Conservation (phyloP, 148 eudicot genomes). For the Chenopodium formosanum region DNA sequence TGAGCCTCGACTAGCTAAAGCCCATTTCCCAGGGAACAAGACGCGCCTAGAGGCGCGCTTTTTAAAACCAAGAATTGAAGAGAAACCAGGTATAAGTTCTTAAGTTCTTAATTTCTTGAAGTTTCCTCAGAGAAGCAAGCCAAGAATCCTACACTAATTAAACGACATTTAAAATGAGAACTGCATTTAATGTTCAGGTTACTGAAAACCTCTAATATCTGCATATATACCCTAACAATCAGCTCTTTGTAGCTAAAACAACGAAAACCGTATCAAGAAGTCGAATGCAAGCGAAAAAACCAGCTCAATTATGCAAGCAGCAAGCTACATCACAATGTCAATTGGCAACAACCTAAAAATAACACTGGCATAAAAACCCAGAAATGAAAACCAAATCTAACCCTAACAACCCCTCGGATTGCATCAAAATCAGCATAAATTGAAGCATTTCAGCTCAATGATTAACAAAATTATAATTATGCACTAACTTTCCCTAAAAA, state of each 20-base stretch:
- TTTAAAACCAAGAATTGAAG: no score
- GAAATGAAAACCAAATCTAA: constrained; percentile 17
- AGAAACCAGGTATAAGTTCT: background rate
- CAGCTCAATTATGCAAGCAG: constrained; percentile 17
- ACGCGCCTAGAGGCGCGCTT: no score
- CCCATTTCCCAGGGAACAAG: no score
- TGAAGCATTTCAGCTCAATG: constrained; percentile 12
- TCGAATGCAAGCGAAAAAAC: background rate
- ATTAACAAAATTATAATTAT: background rate
- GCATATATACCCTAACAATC: background rate
- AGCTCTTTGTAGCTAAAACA: background rate
- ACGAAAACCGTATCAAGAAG: background rate
- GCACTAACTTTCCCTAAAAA: background rate
- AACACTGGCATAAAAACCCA: background rate
- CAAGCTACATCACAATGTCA: constrained; percentile 7
- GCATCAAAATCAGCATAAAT: constrained; percentile 8
- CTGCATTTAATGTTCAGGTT: background rate
- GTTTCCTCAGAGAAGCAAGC: background rate
- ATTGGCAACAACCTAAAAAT: constrained; percentile 15
- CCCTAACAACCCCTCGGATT: background rate
- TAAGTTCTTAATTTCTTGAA: background rate
- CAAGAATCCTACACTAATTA: no score
- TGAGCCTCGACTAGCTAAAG: no score
- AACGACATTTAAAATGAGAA: background rate
- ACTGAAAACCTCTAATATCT: background rate